These are phyloP conservation scores for Trichoderma harzianum DNA, from an alignment of 2,329 filamentous ascomycete genomes.

Conservation along the genomic window DNA sequence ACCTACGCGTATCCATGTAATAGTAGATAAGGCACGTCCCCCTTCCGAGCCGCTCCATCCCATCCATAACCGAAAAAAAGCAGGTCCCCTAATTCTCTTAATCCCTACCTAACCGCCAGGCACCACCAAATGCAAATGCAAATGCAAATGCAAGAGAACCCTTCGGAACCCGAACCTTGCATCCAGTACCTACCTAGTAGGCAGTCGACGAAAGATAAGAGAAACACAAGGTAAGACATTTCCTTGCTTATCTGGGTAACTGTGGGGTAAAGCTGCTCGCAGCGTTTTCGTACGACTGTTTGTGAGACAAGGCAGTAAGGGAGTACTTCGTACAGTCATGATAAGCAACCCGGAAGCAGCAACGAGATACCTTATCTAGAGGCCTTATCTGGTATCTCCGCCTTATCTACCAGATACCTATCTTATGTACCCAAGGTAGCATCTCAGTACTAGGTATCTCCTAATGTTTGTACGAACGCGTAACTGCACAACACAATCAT, in stretches of 20 bases:
- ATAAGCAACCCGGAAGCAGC: neutral
- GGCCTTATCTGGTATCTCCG: neutral
- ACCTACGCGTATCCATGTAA: neutral
- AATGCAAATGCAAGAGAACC: neutral
- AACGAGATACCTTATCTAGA: neutral
- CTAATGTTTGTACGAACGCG: neutral
- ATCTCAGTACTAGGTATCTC: too few species aligned
- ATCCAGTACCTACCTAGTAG: too few species aligned
- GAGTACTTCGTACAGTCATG: neutral
- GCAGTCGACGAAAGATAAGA: neutral
- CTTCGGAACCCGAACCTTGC: neutral
- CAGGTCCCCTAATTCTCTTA: neutral
- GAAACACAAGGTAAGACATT: neutral
- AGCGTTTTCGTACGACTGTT: neutral
- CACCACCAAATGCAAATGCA: neutral
- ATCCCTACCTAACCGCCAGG: neutral
- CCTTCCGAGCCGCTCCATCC: neutral
- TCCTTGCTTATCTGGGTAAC: neutral
- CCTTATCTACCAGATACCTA: neutral
- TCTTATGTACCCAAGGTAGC: neutral
- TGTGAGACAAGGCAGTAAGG: neutral
- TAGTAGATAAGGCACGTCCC: neutral
- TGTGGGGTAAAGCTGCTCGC: neutral
- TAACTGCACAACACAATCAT: neutral
- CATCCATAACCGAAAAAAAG: neutral